phyloP scores from a whole-genome alignment of 352 stramenopile genomes.

The Pythium aristosporum region DNA sequence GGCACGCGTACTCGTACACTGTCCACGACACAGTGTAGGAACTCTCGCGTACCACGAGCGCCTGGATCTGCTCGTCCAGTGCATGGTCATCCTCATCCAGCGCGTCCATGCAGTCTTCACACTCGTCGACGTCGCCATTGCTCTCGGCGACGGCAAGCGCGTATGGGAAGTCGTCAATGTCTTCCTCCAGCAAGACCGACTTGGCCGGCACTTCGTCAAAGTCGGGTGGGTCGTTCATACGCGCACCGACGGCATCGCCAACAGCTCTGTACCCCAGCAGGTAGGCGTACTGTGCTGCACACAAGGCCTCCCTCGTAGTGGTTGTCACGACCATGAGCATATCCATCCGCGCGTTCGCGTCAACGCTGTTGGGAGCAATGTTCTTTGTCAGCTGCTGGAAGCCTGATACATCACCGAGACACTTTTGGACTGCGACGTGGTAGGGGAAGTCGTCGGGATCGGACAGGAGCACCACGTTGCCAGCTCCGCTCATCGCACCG shows the following conservation, averaged over 20 bases:
- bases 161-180: conserved; percentile 10
- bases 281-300: conserved; percentile 19
- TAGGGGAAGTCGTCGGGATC: conserved; percentile 17
- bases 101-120: not conserved
- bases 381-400: conserved; percentile 11
- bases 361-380: not conserved
- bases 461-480: not conserved
- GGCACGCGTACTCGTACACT: conserved; percentile 21
- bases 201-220: not conserved
- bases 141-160: not conserved
- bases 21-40: conserved; percentile 13
- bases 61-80: conserved; percentile 16
- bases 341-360: not conserved
- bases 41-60: conserved; percentile 6
- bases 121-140: conserved; percentile 12
- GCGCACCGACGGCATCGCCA: conserved; percentile 2
- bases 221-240: not conserved
- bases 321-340: conserved; percentile 10
- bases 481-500: not conserved
- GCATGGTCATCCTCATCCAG: conserved; percentile 23
- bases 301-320: conserved; percentile 4
- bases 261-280: not conserved
- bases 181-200: conserved; percentile 3
- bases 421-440: conserved; percentile 18
- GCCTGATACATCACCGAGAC: conserved; percentile 2